Evolutionary conservation across 108 stramenopile species (phyloP).

Genomic region (Craspedostauros australis): DNA sequence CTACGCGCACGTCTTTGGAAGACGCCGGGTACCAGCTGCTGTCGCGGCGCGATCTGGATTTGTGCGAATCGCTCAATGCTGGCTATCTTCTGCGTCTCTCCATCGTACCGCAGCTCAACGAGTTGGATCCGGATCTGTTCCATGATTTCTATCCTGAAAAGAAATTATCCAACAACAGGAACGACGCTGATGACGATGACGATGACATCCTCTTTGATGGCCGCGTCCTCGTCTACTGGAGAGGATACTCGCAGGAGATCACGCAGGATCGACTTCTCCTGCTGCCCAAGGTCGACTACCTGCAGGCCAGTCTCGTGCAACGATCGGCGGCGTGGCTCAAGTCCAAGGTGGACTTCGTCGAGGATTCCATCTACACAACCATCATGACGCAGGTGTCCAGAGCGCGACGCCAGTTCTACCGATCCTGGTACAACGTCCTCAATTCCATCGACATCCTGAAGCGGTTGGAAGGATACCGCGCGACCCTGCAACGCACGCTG

Average conservation of each 20-base stretch:
- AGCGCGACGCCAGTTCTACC: no score
- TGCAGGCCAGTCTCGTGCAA: constrained; percentile 77
- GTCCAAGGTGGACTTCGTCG: constrained; percentile 30
- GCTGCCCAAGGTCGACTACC: constrained; percentile 71
- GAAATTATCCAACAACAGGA: constrained; percentile 20
- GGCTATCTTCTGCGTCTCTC: constrained; percentile 74
- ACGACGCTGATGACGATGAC: not conserved
- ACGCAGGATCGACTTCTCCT: constrained; percentile 62
- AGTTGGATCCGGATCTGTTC: constrained; percentile 44
- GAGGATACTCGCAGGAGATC: constrained; percentile 70
- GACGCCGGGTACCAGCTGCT: constrained; percentile 72
- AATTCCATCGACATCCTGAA: no score
- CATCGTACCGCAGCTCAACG: constrained; percentile 48
- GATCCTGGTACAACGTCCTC: no score
- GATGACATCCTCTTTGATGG: constrained; percentile 57
- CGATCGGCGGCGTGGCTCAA: constrained; percentile 46
- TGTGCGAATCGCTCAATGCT: constrained; percentile 72
- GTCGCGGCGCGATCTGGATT: constrained; percentile 62
- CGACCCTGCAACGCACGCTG: no score
- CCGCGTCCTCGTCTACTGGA: constrained; percentile 57
- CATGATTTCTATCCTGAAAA: constrained; percentile 66
- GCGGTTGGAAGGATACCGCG: no score
- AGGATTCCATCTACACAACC: not conserved
- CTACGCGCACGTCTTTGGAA: constrained; percentile 44
- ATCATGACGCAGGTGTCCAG: no score